phyloP scores from a whole-genome alignment of 2,329 filamentous ascomycete species.

The Bipolaris zeicola region DNA sequence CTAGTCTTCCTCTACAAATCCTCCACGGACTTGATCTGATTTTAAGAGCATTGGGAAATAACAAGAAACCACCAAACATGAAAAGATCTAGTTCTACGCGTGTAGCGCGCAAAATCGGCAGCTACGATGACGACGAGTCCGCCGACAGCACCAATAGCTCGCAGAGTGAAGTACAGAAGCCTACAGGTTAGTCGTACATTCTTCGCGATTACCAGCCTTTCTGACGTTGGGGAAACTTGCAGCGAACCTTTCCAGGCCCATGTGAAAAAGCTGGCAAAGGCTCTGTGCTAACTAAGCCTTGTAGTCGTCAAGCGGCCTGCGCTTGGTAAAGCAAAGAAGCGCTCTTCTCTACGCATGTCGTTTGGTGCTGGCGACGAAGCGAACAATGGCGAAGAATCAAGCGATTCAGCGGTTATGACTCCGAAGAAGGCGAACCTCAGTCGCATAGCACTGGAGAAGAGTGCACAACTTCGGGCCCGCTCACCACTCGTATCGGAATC shows the following conservation, averaged over 20 bases:
- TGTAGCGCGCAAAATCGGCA: slow-evolving; percentile 78
- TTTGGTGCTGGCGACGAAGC: slow-evolving; percentile 68
- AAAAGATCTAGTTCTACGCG: slow-evolving; percentile 62
- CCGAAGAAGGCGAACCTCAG: slow-evolving; percentile 68
- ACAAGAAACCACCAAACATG: slow-evolving; percentile 48
- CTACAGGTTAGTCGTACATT: slow-evolving; percentile 50
- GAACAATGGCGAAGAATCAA: slow-evolving; percentile 59
- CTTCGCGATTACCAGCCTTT: slow-evolving; percentile 32
- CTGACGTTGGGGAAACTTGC: slow-evolving; percentile 22
- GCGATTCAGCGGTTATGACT: slow-evolving; percentile 59
- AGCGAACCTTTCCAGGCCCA: slow-evolving; percentile 13
- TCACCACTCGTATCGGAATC: slow-evolving; percentile 56
- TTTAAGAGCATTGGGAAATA: not conserved
- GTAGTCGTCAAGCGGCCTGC: slow-evolving; percentile 61
- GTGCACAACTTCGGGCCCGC: slow-evolving; percentile 64
- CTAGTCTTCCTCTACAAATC: not conserved
- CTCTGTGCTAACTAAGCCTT: slow-evolving; percentile 51
- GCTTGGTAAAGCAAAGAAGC: slow-evolving; percentile 66
- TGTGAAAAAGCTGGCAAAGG: slow-evolving; percentile 33
- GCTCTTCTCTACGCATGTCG: slow-evolving; percentile 75
- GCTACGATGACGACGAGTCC: slow-evolving; percentile 63
- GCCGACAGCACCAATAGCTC: slow-evolving; percentile 38
- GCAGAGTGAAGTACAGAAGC: slow-evolving; percentile 36
- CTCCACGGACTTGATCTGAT: not conserved
- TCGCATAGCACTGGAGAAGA: slow-evolving; percentile 69